phyloP scores from a whole-genome alignment of 1,284 basidiomycete species.

The Meira nashicola region DNA sequence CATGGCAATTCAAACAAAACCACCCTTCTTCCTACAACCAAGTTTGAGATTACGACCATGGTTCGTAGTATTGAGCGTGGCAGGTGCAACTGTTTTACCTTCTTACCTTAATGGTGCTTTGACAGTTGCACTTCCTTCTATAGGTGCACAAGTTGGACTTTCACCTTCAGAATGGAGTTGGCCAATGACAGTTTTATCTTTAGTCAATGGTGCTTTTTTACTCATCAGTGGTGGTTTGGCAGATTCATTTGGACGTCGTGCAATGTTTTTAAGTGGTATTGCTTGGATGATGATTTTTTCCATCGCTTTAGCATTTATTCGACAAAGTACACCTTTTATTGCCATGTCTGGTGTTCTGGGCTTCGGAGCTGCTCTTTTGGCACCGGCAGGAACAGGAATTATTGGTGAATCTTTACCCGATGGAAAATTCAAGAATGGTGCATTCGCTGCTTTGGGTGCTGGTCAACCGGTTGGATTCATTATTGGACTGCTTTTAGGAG shows the following conservation, averaged over 20 bases:
- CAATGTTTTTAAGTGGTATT: constrained; percentile 57
- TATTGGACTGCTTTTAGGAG: constrained; percentile 66
- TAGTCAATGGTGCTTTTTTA: constrained; percentile 62
- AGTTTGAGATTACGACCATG: constrained; percentile 2
- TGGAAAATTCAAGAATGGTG: constrained; percentile 45
- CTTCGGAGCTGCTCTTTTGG: constrained; percentile 25
- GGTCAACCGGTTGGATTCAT: constrained; percentile 65
- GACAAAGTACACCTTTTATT: constrained; percentile 42
- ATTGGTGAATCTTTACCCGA: constrained; percentile 44
- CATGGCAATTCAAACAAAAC: too few species aligned
- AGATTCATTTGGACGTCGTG: constrained; percentile 55
- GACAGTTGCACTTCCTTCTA: constrained; percentile 64
- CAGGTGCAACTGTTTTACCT: constrained; percentile 39
- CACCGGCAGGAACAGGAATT: constrained; percentile 45
- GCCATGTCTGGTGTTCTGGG: constrained; percentile 46
- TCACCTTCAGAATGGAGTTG: constrained; percentile 62
- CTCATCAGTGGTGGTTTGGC: constrained; percentile 55
- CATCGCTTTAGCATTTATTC: constrained; percentile 46
- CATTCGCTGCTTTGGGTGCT: constrained; percentile 54
- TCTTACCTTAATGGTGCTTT: constrained; percentile 55
- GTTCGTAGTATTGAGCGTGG: constrained; percentile 28
- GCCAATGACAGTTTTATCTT: constrained; percentile 62
- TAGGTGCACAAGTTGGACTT: constrained; percentile 60
- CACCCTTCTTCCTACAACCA: neutral
- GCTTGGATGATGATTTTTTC: constrained; percentile 34